phyloP scores from a whole-genome alignment of 805 yeast species.

The Myxozyma monticola region DNA sequence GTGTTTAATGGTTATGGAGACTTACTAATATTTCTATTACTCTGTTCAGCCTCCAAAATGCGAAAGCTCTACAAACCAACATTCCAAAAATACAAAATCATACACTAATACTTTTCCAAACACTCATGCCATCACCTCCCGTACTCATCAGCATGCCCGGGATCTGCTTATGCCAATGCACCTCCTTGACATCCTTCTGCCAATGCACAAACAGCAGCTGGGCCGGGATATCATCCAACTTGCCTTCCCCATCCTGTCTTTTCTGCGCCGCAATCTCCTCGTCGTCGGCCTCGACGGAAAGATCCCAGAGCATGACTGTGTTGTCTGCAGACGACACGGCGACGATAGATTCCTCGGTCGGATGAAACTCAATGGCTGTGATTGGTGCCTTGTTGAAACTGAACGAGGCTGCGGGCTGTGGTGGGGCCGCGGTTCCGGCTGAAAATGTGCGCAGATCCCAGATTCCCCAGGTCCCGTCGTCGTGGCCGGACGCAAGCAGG shows the following conservation, averaged over 20 bases:
- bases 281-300: conserved; percentile 98
- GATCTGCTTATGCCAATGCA: conserved; percentile 95
- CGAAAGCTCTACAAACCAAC: no score
- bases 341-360: conserved; percentile 89
- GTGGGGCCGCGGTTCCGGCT: conserved; percentile 45
- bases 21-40: neutral
- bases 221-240: conserved; percentile 87
- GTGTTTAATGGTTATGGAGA: no score
- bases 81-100: conserved; percentile 34
- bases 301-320: conserved; percentile 96
- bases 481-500: conserved; percentile 92
- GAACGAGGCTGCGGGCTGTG: conserved; percentile 88
- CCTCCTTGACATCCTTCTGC: conserved; percentile 97
- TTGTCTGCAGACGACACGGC: conserved; percentile 97
- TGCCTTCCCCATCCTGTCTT: conserved; percentile 61
- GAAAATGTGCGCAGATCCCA: conserved; percentile 94
- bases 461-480: conserved; percentile 95
- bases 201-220: conserved; percentile 95
- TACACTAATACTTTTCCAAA: conserved; percentile 97
- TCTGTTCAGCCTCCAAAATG: neutral
- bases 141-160: conserved; percentile 95
- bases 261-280: conserved; percentile 90
- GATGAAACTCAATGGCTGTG: conserved; percentile 92
- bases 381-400: conserved; percentile 93
- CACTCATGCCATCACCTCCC: conserved; percentile 90